phyloP scores from a whole-genome alignment of 2,329 filamentous ascomycete genomes.

The Emydomyces testavorans region DNA sequence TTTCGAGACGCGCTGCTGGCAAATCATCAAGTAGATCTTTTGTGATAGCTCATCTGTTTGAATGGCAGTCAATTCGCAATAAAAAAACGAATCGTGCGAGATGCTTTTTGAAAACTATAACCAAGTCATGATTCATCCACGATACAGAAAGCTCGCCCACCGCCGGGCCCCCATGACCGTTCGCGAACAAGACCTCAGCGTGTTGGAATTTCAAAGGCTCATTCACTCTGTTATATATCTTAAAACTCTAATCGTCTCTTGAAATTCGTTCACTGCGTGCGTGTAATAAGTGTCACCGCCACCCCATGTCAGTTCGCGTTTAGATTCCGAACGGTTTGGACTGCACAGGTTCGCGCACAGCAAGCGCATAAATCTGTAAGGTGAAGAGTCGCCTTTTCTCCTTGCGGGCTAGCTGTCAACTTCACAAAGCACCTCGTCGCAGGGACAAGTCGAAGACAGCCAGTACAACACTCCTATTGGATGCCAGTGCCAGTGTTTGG shows the following conservation, averaged over 20 bases:
- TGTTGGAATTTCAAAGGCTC: neutral
- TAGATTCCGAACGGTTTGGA: neutral
- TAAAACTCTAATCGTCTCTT: neutral
- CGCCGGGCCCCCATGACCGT: constrained; percentile 4
- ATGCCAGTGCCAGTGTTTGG: neutral
- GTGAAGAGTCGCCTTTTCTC: neutral
- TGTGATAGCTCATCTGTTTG: too few relatives aligned
- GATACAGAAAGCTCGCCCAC: neutral
- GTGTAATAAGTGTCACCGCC: too few relatives aligned
- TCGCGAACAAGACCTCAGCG: neutral
- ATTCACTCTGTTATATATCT: neutral
- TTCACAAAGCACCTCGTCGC: neutral
- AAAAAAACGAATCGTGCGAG: too few relatives aligned
- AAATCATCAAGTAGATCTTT: neutral
- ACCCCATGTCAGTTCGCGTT: neutral
- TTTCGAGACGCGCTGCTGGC: neutral
- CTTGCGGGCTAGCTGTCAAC: neutral
- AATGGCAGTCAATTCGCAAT: too few relatives aligned
- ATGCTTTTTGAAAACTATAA: too few relatives aligned
- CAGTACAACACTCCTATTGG: neutral
- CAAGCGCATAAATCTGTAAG: neutral
- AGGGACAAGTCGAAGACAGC: neutral
- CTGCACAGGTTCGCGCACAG: neutral
- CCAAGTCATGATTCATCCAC: too few relatives aligned
- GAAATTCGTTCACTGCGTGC: neutral